Evolutionary conservation across 2,329 filamentous ascomycete genomes (phyloP).

Genomic region (Penicillium sclerotiorum): DNA sequence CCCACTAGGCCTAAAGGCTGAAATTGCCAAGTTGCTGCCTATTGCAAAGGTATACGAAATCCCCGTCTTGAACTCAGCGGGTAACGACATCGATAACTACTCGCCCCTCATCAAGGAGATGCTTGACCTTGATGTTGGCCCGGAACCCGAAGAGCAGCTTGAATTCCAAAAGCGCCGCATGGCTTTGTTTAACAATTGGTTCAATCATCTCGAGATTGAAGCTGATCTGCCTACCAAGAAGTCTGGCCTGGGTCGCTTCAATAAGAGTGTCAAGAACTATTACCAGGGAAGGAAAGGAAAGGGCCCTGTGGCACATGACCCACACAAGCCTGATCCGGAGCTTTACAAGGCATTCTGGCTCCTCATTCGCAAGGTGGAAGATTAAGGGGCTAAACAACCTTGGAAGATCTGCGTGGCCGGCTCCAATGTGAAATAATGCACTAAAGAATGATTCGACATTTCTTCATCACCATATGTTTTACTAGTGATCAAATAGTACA

Average conservation of each 20-base stretch:
- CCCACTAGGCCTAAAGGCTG: conserved; percentile 26
- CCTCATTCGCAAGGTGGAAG: conserved; percentile 14
- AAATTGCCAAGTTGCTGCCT: conserved; percentile 30
- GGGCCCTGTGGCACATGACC: not conserved
- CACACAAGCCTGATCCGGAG: not conserved
- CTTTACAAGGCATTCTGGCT: conserved; percentile 22
- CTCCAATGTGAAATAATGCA: too few relatives aligned
- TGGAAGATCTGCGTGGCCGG: too few relatives aligned
- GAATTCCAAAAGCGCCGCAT: conserved; percentile 18
- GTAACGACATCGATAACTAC: conserved; percentile 26
- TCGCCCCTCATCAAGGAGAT: conserved; percentile 19
- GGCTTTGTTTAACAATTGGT: conserved; percentile 21
- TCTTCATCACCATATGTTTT: too few relatives aligned
- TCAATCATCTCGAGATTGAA: conserved; percentile 21
- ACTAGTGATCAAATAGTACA: too few relatives aligned
- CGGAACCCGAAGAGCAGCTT: conserved; percentile 10
- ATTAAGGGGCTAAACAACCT: too few relatives aligned
- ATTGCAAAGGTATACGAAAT: conserved; percentile 30
- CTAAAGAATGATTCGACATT: too few relatives aligned
- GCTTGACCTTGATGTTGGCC: conserved; percentile 1
- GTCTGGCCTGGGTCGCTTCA: conserved; percentile 27
- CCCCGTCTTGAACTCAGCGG: conserved; percentile 27
- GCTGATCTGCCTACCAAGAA: too few relatives aligned
- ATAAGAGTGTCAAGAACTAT: conserved; percentile 25
- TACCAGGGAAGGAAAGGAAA: conserved; percentile 9